phyloP scores from a whole-genome alignment of 2,329 filamentous ascomycete genomes.

The Incumbomyces lentus region DNA sequence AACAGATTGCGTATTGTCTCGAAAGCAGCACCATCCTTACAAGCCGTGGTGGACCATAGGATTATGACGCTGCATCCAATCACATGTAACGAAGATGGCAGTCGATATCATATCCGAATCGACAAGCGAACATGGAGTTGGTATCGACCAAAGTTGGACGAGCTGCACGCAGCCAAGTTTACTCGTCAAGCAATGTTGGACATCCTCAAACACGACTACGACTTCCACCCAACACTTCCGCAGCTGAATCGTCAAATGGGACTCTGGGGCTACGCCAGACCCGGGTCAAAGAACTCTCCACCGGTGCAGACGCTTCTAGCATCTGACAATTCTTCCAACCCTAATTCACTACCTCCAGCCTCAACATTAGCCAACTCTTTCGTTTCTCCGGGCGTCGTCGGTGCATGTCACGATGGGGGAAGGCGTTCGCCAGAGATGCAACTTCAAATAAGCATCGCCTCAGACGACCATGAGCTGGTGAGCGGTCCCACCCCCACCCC shows the following conservation, averaged over 20 bases:
- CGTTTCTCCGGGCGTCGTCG: too few relatives aligned
- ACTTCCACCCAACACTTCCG: background rate
- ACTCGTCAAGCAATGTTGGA: background rate
- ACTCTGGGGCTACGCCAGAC: background rate
- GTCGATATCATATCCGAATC: background rate
- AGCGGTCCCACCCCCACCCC: too few relatives aligned
- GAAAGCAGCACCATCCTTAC: too few relatives aligned
- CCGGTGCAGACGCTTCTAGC: background rate
- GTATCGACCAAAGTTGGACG: background rate
- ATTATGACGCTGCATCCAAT: background rate
- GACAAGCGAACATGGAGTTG: background rate
- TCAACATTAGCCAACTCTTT: background rate
- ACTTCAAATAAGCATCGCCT: too few relatives aligned
- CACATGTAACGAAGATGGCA: background rate
- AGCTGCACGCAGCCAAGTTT: background rate
- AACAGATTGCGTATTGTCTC: too few relatives aligned
- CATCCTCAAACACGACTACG: background rate
- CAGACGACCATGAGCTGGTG: too few relatives aligned
- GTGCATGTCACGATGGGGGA: too few relatives aligned
- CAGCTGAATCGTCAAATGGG: constrained; percentile 1
- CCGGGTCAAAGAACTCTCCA: background rate
- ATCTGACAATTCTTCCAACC: background rate
- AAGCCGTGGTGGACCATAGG: background rate
- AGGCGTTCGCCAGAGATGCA: too few relatives aligned
- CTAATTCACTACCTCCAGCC: background rate